phyloP scores from a whole-genome alignment of 2,329 filamentous ascomycete genomes.

The Ciborinia camelliae region DNA sequence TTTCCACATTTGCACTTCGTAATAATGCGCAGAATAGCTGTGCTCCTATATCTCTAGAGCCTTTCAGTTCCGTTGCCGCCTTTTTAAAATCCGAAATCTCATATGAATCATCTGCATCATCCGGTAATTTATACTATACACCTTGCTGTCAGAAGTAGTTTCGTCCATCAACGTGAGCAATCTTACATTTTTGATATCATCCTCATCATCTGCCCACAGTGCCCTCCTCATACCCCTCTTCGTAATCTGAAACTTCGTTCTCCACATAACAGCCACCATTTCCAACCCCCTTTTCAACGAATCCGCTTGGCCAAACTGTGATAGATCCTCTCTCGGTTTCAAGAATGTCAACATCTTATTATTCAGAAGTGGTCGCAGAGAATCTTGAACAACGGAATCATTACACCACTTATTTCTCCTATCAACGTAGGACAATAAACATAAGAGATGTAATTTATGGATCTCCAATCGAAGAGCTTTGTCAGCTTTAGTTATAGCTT shows the following conservation, averaged over 20 bases:
- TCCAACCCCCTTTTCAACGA: constrained; percentile 77
- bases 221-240: constrained; percentile 67
- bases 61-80: constrained; percentile 66
- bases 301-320: constrained; percentile 73
- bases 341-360: constrained; percentile 65
- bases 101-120: constrained; percentile 57
- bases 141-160: constrained; percentile 16
- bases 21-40: constrained; percentile 89
- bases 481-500: constrained; percentile 53
- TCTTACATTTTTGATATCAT: constrained; percentile 57
- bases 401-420: constrained; percentile 89
- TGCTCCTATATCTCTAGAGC: constrained; percentile 84
- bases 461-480: constrained; percentile 61
- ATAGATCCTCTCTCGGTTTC: constrained; percentile 61
- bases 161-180: background rate
- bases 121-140: constrained; percentile 31
- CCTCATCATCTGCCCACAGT: constrained; percentile 69
- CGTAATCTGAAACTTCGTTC: constrained; percentile 65
- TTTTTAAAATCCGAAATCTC: constrained; percentile 68
- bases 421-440: constrained; percentile 73
- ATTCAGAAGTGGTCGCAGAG: constrained; percentile 62
- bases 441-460: constrained; percentile 86
- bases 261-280: constrained; percentile 65
- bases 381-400: constrained; percentile 62
- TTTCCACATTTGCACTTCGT: constrained; percentile 74